A percentile compares a stretch with the other conserved stretches of the same genome.
phyloP scores from a whole-genome alignment of 345 rosid species.

The Gossypium ekmanianum region DNA sequence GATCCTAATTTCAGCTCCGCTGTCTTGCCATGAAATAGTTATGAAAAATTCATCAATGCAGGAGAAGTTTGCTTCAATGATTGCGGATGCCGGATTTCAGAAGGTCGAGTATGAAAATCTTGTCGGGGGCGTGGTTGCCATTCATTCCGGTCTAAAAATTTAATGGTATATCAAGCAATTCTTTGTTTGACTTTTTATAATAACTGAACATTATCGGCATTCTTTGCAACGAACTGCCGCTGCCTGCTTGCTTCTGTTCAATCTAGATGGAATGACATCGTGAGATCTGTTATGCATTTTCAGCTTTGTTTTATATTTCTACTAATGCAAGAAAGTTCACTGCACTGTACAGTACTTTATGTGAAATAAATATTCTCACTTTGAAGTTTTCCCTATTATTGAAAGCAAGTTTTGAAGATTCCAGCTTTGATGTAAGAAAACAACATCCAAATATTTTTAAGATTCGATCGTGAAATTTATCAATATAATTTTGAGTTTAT shows the following conservation, averaged over 20 bases:
- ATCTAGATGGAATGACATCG: not conserved
- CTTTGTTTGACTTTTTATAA: not conserved
- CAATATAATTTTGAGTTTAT: too few relatives aligned
- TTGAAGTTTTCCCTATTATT: not conserved
- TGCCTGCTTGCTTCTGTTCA: not conserved
- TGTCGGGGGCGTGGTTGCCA: constrained; percentile 88
- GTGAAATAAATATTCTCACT: not conserved
- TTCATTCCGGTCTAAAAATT: constrained; percentile 79
- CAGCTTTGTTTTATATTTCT: not conserved
- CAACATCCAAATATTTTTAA: too few relatives aligned
- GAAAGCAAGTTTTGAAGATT: not conserved
- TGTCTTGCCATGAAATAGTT: not conserved
- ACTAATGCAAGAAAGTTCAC: not conserved
- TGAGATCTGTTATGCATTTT: not conserved
- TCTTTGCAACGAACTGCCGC: not conserved
- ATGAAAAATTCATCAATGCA: constrained; percentile 28
- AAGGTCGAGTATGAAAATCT: constrained; percentile 95
- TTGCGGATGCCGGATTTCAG: constrained; percentile 86
- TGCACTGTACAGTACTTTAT: not conserved
- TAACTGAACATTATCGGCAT: not conserved
- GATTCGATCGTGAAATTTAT: not conserved
- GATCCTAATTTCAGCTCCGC: not conserved
- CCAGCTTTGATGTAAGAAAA: not conserved
- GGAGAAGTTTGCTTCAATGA: constrained; percentile 87
- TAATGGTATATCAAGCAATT: constrained; percentile 18